Conservation (phyloP, 2,329 filamentous ascomycete species). For the Fusarium nanum region DNA sequence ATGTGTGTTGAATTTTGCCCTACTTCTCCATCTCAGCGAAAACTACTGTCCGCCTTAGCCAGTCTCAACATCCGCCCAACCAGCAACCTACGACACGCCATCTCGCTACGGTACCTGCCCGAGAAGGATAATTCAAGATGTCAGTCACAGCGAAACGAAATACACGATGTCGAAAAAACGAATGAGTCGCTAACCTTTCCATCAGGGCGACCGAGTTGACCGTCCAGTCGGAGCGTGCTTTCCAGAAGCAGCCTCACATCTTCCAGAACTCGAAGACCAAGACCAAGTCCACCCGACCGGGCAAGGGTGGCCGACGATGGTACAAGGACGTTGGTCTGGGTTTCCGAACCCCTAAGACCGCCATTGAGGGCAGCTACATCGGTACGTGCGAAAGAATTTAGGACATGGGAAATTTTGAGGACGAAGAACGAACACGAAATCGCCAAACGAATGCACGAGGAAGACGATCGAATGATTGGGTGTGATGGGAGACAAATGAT, state of each 20-base stretch:
- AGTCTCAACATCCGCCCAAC: conserved; percentile 50
- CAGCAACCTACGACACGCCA: conserved; percentile 54
- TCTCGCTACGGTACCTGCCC: conserved; percentile 54
- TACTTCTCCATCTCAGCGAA: conserved; percentile 53
- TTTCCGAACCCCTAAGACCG: conserved; percentile 97
- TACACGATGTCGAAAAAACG: conserved; percentile 33
- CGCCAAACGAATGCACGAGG: not conserved
- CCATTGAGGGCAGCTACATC: conserved; percentile 99
- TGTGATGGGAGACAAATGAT: not conserved
- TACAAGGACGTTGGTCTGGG: conserved; percentile 99
- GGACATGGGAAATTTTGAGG: conserved; percentile 16
- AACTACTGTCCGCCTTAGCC: conserved; percentile 48
- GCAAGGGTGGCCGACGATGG: conserved; percentile 92
- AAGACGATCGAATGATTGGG: not conserved
- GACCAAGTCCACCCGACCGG: conserved; percentile 83
- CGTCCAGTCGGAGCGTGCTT: conserved; percentile 99
- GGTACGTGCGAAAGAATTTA: conserved; percentile 73
- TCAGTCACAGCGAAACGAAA: conserved; percentile 49
- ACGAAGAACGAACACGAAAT: conserved; percentile 1
- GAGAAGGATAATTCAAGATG: conserved; percentile 59
- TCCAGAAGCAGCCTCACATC: conserved; percentile 99
- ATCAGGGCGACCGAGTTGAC: conserved; percentile 98
- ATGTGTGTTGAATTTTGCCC: conserved; percentile 46
- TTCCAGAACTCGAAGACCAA: conserved; percentile 98
- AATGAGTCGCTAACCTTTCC: conserved; percentile 49